Base-by-base conservation (phyloP, 2,329 filamentous ascomycete species). In the Trichophyton mentagrophytes region DNA sequence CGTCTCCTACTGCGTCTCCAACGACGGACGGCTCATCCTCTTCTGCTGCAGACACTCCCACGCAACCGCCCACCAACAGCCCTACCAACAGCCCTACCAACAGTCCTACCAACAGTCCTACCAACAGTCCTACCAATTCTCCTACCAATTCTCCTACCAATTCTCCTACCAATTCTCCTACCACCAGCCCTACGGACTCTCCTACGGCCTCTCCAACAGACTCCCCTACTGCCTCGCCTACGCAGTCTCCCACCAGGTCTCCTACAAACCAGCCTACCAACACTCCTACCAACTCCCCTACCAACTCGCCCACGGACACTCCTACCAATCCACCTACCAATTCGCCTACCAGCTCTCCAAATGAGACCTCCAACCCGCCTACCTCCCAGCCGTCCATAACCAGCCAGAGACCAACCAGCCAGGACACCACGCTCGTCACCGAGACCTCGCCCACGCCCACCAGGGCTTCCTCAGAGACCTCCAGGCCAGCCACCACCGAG, bases 321-420 rank as follows among this genome's bases (percentile, higher is more conserved):
- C 42, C 61, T 40, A 44, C 57, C 2, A 55, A 56, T 20, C 57
- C 46, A 7, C 55, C 27, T 25, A 42, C 40, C 8, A 15, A 42
- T 17, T 60, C 8, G 60, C 62, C 59, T 59, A 22, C 59, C 20
- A 60, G 61, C 40, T 49, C 49, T 27, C 61, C 64, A n/a, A 25
- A 57, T 11, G 53, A 61, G 3, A 61, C 60, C 33, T 47, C 65
- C 1, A 17, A 20, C 11, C 38, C 11, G 15, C 13, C 40, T 44
- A 44, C 40, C 6, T 44, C 40, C 3, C 15, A 57, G 40, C n/a
- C 51, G 57, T 27, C 42, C 65, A 13, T 11, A 59, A 25, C 36
- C 11, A 36, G 33, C 60, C 22, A 33, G 65, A 57, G 59, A 53
- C 59, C 61, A 30, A 64, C 63, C 61, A 63, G 56, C 8, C 44